Conservation (phyloP, 2,329 filamentous ascomycete species). For the Fusarium odoratissimum region DNA sequence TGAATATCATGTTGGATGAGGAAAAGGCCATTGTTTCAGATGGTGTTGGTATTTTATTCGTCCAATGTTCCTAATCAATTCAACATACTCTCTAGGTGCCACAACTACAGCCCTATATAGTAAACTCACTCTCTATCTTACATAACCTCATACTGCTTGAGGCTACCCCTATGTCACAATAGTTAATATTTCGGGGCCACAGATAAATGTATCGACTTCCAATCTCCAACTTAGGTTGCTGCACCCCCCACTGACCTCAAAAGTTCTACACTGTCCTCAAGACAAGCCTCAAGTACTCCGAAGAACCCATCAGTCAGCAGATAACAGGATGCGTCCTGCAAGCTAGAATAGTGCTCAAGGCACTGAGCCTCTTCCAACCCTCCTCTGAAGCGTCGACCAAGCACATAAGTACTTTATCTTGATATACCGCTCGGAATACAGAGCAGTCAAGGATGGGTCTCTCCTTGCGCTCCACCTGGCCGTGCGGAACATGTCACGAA, state of each 20-base stretch:
- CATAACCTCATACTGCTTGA: not conserved
- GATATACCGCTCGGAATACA: slow-evolving; percentile 81
- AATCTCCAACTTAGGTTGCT: slow-evolving; percentile 50
- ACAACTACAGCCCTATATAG: not conserved
- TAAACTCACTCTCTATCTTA: not conserved
- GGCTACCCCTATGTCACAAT: not conserved
- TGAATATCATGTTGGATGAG: not conserved
- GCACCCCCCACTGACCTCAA: slow-evolving; percentile 43
- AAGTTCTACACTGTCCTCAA: slow-evolving; percentile 4
- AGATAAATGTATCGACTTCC: slow-evolving; percentile 57
- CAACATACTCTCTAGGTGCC: not conserved
- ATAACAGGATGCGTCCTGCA: slow-evolving; percentile 54
- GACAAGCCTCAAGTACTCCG: slow-evolving; percentile 10
- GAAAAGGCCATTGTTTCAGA: not conserved
- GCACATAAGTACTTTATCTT: slow-evolving; percentile 46
- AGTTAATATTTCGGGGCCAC: not conserved
- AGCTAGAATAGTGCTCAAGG: slow-evolving; percentile 54
- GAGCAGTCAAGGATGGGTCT: slow-evolving; percentile 78
- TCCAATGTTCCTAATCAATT: not conserved
- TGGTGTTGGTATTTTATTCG: not conserved
- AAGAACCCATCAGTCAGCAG: slow-evolving; percentile 42
- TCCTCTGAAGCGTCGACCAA: slow-evolving; percentile 44
- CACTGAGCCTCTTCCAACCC: slow-evolving; percentile 44
- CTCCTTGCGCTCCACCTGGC: slow-evolving; percentile 82
- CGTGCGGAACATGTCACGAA: slow-evolving; percentile 65